Base-by-base conservation (phyloP, 306 rosid genomes). In the Trifolium subterraneum region DNA sequence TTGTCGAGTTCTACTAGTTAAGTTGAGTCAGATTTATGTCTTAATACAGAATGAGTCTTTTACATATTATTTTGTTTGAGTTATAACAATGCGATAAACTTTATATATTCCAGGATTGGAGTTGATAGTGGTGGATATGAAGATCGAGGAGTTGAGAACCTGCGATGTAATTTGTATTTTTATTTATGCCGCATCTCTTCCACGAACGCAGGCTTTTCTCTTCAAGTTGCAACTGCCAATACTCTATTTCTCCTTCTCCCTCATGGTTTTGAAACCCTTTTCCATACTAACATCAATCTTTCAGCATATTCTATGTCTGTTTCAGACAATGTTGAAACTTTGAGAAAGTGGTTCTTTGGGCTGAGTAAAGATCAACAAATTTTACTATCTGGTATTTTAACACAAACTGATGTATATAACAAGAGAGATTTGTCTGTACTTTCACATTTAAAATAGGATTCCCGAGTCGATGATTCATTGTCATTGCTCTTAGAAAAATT, bases 51-150 rank as follows among this genome's bases (percentile, higher is more conserved):
- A 59, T 2, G 33, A 39, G 71, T 51, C 56, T 31, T 31, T 71
- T 20, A 54, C 25, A 14, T 41, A 10, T 45, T 12, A 6, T 10
- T 8, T 50, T 44, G 18, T 68, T 80, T 39, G 42, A 42, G 58
- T 64, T 50, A 38, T 74, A 61, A 65, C 16, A 25, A 45, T 75
- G 29, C 33, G 31, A n/a, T 70, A 33, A 61, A 19, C 63, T 47
- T 44, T 77, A 13, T 39, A 23, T 70, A 76, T 72, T 84, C 76
- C 85, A 93, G 98, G 89, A 80, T 80, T 52, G 96, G 97, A 70
- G 85, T 91, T 68, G 84, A 79, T 82, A 68, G 84, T 44, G 81
- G 71, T 78, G 97, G 98, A 78, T 87, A 74, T 59, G 96, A 85
- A 71, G 97, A 89, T 44, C 70, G n/a, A 56, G 88, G 84, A 52